Conservation (phyloP, 75 land plant genomes). For the Isoetes taiwanensis region DNA sequence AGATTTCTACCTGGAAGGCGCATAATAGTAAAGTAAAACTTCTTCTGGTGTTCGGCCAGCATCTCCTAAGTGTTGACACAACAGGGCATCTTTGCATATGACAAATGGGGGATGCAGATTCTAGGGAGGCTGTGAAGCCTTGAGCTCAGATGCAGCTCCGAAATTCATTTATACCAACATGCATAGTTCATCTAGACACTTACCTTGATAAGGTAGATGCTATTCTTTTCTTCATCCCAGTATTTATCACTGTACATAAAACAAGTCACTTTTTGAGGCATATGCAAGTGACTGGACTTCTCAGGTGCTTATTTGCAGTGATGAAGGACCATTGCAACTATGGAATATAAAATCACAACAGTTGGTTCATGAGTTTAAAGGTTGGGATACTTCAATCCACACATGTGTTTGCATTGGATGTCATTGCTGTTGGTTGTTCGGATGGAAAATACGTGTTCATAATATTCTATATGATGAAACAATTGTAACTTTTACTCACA, state of each 20-base stretch:
- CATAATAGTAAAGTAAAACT: constrained; percentile 51
- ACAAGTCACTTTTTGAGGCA: neutral
- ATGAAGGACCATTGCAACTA: constrained; percentile 68
- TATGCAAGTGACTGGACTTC: neutral
- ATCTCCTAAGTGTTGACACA: constrained; percentile 54
- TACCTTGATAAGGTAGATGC: constrained; percentile 75
- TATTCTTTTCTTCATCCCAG: neutral
- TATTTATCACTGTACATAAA: neutral
- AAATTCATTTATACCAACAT: constrained; percentile 51
- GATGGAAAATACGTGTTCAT: constrained; percentile 83
- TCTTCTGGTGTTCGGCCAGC: constrained; percentile 62
- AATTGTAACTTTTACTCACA: constrained; percentile 56
- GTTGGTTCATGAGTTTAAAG: constrained; percentile 71
- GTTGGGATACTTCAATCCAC: constrained; percentile 64
- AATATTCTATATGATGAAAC: constrained; percentile 83
- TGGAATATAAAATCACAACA: constrained; percentile 82
- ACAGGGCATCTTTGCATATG: constrained; percentile 61
- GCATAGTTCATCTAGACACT: constrained; percentile 93
- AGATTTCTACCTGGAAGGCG: constrained; percentile 80
- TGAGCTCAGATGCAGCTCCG: constrained; percentile 43
- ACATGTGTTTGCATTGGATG: constrained; percentile 82
- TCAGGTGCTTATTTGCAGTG: constrained; percentile 79
- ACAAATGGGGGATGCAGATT: constrained; percentile 34
- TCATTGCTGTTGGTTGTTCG: constrained; percentile 83
- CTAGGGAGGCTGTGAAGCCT: constrained; percentile 26